phyloP scores from a whole-genome alignment of 495 filamentous ascomycete genomes.

The Penicillium psychrofluorescens region DNA sequence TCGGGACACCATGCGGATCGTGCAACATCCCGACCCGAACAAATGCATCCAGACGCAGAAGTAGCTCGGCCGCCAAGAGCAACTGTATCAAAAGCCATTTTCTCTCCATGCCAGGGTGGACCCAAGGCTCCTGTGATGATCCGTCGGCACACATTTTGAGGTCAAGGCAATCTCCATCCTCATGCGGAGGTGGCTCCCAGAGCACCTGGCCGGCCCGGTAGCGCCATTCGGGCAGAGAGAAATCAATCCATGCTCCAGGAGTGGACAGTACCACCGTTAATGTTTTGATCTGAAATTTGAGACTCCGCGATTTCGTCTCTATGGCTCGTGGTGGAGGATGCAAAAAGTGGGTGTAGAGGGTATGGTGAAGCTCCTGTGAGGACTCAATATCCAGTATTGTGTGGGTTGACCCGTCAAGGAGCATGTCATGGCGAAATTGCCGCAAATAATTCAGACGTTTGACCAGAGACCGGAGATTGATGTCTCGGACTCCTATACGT shows the following conservation, averaged over 20 bases:
- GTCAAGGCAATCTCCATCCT: constrained; percentile 45
- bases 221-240: constrained; percentile 73
- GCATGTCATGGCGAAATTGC: constrained; percentile 29
- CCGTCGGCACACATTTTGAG: constrained; percentile 27
- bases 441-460: constrained; percentile 37
- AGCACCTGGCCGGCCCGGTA: constrained; percentile 73
- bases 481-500: constrained; percentile 35
- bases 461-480: constrained; percentile 24
- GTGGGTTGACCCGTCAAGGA: constrained; percentile 19
- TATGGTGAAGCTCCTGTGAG: constrained; percentile 33
- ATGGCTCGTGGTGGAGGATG: constrained; percentile 22
- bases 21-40: constrained; percentile 45
- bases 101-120: constrained; percentile 44
- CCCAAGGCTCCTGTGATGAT: constrained; percentile 23
- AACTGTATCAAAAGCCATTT: constrained; percentile 80
- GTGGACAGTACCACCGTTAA: constrained; percentile 37
- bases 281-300: constrained; percentile 47
- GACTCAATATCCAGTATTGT: constrained; percentile 39
- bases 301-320: constrained; percentile 18
- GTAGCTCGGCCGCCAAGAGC: constrained; percentile 66
- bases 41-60: constrained; percentile 67
- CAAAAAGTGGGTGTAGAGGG: constrained; percentile 40
- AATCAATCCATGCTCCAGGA: constrained; percentile 63
- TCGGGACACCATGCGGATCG: constrained; percentile 36
- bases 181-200: constrained; percentile 53